Base-by-base conservation (phyloP, 2,329 filamentous ascomycete genomes). In the Sporothrix sp. region DNA sequence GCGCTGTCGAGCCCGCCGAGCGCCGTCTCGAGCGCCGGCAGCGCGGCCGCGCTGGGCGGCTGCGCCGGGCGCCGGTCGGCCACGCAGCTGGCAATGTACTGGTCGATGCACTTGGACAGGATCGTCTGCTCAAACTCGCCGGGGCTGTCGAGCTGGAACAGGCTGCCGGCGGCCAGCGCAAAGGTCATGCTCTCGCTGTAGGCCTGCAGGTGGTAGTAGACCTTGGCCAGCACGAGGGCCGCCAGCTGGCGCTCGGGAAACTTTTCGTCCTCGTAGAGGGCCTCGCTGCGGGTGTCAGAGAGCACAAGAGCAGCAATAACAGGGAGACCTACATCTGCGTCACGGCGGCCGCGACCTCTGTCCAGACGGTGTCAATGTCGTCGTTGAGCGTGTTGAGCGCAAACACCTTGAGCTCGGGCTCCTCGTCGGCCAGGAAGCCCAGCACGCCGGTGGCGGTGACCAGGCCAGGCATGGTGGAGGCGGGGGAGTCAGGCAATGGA, bases 101-200 rank as follows among this genome's bases (percentile, higher is more conserved):
- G 94, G 68, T 98, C 93, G 63, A 98, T 82, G 65, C 93, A 98
- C 77, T 94, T 96, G 54, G 91, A 91, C 67, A 97, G 90, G 71
- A 98, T 97, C 52, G 93, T 98, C 72, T 98, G 90, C 69, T 98
- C 93, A 63, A 95, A 98, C 72, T 98, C 93, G 68, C 88, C 86
- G 48, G 87, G 84, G 50, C 84, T 78, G 62, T 96, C 87, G 58
- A 97, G 79, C 71, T 94, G 87, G 75, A 98, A 96, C 45, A 95
- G 82, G 65, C 96, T 87, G 54, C 93, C 93, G 21, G 93, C 90
- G 53, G 89, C 90, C 40, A 98, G 80, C 57, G 93, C 93, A 68
- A 98, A 97, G 48, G 87, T 86, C 91, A 98, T 97, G 69, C 91
- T 96, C 73, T 98, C 93, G 66, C 96, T 93, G 74, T 98, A 98